phyloP scores from a whole-genome alignment of 2,329 filamentous ascomycete genomes.

The Colletotrichum destructivum region DNA sequence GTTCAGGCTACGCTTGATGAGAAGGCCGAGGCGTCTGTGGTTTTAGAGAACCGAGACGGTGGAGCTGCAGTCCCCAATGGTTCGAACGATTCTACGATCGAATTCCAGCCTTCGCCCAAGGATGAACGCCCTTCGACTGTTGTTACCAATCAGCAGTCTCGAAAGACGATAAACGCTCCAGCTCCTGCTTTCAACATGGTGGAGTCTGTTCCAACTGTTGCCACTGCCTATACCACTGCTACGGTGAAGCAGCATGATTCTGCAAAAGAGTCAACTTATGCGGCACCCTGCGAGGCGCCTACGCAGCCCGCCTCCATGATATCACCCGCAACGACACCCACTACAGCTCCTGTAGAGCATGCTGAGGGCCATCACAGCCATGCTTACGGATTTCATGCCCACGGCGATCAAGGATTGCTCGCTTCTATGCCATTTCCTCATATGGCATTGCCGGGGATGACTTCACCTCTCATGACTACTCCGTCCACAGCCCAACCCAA shows the following conservation, averaged over 20 bases:
- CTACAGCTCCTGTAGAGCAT: background rate
- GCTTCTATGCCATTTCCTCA: background rate
- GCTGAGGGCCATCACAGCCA: background rate
- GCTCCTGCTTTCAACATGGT: background rate
- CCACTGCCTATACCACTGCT: background rate
- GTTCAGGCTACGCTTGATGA: background rate
- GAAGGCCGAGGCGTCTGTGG: background rate
- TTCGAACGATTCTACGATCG: slow-evolving; percentile 5
- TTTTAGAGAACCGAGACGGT: background rate
- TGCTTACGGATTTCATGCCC: background rate
- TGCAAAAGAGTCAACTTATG: background rate
- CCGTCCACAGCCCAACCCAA: background rate
- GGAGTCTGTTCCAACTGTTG: background rate
- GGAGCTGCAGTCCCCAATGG: background rate
- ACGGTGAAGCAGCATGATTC: background rate
- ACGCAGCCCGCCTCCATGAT: background rate
- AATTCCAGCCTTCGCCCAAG: background rate
- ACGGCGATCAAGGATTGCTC: background rate
- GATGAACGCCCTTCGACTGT: background rate
- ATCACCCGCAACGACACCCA: background rate
- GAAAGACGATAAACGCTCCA: background rate
- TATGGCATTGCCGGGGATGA: background rate
- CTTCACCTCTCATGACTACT: background rate
- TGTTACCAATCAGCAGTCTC: background rate
- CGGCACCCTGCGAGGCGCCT: background rate